phyloP scores from a whole-genome alignment of 176 grass and related monocot genomes.

The Oryza brachyantha region DNA sequence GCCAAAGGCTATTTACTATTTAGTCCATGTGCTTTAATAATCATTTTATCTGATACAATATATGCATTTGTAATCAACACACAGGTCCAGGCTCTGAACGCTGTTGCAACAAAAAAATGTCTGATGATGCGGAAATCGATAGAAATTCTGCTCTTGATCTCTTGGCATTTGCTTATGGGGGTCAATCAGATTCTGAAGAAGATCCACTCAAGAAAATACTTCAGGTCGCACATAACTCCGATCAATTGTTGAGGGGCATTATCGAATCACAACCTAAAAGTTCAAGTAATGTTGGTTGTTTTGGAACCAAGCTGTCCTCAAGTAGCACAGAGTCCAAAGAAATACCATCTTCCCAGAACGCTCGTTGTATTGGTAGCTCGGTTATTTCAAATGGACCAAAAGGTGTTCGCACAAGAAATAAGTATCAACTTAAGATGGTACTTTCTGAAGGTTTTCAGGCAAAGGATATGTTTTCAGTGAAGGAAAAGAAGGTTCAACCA shows the following conservation, averaged over 20 bases:
- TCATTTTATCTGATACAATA: constrained; percentile 35
- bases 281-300: constrained; percentile 29
- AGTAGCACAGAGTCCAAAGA: constrained; percentile 36
- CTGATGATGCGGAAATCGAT: constrained; percentile 39
- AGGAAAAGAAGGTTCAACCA: constrained; percentile 46
- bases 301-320: constrained; percentile 4
- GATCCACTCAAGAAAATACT: constrained; percentile 38
- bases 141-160: constrained; percentile 75
- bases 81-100: constrained; percentile 22
- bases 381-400: constrained; percentile 32
- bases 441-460: constrained; percentile 50
- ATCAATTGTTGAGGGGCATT: constrained; percentile 4
- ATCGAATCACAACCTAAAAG: constrained; percentile 18
- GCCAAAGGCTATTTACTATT: neutral
- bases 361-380: constrained; percentile 30
- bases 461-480: constrained; percentile 32
- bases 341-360: constrained; percentile 29
- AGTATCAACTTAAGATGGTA: constrained; percentile 52
- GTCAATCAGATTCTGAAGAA: constrained; percentile 60
- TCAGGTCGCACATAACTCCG: constrained; percentile 9
- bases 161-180: constrained; percentile 65
- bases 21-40: neutral
- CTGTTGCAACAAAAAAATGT: constrained; percentile 32
- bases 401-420: constrained; percentile 47
- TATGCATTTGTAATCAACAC: constrained; percentile 30